Conservation (phyloP, 2,329 filamentous ascomycete species). For the Phyllosticta citribraziliensis region DNA sequence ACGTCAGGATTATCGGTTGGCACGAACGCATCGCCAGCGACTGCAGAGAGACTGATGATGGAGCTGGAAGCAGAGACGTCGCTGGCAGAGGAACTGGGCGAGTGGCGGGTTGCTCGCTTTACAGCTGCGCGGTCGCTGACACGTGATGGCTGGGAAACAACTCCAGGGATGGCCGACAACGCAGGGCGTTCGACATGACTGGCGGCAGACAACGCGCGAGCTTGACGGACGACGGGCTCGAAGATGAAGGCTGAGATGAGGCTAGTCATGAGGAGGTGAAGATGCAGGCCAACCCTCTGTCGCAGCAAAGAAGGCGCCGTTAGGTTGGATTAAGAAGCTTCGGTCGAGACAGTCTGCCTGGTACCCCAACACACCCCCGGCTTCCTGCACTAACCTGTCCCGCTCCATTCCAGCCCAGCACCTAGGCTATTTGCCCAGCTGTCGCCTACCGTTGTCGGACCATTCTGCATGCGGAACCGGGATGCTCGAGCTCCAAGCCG, state of each 20-base stretch:
- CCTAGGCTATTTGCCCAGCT: neutral
- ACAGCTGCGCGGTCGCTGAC: conserved; percentile 3
- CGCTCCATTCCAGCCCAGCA: neutral
- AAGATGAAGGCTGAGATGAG: conserved; percentile 31
- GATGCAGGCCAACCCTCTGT: neutral
- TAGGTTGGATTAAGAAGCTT: neutral
- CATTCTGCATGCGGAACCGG: neutral
- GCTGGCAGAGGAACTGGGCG: neutral
- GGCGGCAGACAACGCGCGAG: conserved; percentile 26
- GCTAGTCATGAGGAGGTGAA: conserved; percentile 22
- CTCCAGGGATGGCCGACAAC: conserved; percentile 3
- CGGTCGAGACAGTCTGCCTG: neutral
- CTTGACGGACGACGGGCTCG: conserved; percentile 30
- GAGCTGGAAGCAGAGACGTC: neutral
- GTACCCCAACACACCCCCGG: neutral
- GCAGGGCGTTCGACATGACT: conserved; percentile 7
- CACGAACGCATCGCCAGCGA: neutral
- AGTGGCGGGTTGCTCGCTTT: neutral
- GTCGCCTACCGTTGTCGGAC: neutral
- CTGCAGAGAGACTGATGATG: neutral
- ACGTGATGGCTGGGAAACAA: conserved; percentile 14
- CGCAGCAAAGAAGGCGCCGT: neutral
- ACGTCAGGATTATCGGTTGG: conserved; percentile 11
- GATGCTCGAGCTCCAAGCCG: neutral
- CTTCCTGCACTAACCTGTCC: neutral